Evolutionary conservation across 441 rosid genomes (phyloP).

Genomic region (Pelargonium australe): DNA sequence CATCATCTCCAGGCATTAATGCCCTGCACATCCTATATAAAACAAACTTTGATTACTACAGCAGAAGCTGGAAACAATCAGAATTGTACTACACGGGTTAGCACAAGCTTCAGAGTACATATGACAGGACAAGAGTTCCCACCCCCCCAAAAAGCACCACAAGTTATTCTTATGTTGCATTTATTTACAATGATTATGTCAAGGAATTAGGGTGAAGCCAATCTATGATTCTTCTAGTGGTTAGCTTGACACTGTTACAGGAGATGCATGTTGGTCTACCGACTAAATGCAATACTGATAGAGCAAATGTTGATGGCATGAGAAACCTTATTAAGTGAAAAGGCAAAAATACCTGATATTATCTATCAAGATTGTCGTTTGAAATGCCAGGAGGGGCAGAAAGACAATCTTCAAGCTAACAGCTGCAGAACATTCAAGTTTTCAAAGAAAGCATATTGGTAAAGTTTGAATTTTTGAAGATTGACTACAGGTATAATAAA

Average conservation of each 20-base stretch:
- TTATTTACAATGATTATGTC: too few relatives aligned
- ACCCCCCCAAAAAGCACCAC: too few relatives aligned
- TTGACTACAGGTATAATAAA: neutral
- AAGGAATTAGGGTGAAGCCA: too few relatives aligned
- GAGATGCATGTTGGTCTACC: neutral
- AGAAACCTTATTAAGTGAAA: conserved; percentile 9
- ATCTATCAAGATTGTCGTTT: conserved; percentile 50
- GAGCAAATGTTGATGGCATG: neutral
- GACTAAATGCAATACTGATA: neutral
- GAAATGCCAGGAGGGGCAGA: conserved; percentile 52
- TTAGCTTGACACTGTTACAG: too few relatives aligned
- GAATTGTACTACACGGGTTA: neutral
- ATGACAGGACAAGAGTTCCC: neutral
- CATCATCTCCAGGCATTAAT: neutral
- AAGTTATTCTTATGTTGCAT: too few relatives aligned
- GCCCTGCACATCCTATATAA: conserved; percentile 49
- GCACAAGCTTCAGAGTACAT: neutral
- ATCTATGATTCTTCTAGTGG: too few relatives aligned
- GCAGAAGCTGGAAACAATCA: neutral
- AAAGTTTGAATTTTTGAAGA: neutral
- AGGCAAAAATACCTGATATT: conserved; percentile 48
- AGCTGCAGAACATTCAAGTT: conserved; percentile 35
- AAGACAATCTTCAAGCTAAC: conserved; percentile 51
- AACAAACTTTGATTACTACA: conserved; percentile 13
- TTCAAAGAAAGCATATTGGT: conserved; percentile 9